Evolutionary conservation across 371 early-diverging fungal species (phyloP), one percentile per base, ranked within the genome.

Genomic region (Apophysomyces sp.): DNA sequence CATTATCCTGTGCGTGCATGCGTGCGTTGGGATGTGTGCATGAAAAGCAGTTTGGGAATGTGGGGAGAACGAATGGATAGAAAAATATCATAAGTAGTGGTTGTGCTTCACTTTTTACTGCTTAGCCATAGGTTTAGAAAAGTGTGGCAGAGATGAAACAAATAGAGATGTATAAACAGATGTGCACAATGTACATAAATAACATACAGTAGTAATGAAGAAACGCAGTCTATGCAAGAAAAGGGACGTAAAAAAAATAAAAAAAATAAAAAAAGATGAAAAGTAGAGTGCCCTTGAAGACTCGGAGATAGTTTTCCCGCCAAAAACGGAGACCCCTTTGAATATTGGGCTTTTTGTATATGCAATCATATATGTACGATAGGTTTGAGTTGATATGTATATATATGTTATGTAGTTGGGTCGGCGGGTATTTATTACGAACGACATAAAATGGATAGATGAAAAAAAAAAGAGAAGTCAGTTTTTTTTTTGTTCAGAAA

Each of bases 361-460:
- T 44, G 49, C 49, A 44, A 44, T 44, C 49, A 44, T 44, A 44
- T 44, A 44, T 44, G 49, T 44, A 44, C 8, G 49, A 53, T 53
- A 27, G 29, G 26, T 34, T 34, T 27, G 54, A 5, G 32, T 28
- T 27, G 54, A 53, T 53, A 53, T 53, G 54, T 53, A 53, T 53
- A 53, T 53, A 58, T 58, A 40, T 28, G 41, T 41, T 40, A 41
- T 29, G 51, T 60, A 21, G 30, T 55, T 54, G 31, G 30, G 51
- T 36, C 49, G 51, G 54, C 40, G 39, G 44, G 36, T 37, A 62
- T 55, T 53, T 37, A 61, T 60, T 32, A 37, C 28, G 28, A 52
- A 29, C 39, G 26, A 54, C 53, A 55, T 53, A 63, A 68, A 58
- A 74, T 66, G 74, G 74, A 74, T 74, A 74, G 68, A 74, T 74